A percentile compares a stretch with the other conserved stretches of the same genome.
phyloP scores from a whole-genome alignment of 441 rosid species.

The Mallotus repandus region DNA sequence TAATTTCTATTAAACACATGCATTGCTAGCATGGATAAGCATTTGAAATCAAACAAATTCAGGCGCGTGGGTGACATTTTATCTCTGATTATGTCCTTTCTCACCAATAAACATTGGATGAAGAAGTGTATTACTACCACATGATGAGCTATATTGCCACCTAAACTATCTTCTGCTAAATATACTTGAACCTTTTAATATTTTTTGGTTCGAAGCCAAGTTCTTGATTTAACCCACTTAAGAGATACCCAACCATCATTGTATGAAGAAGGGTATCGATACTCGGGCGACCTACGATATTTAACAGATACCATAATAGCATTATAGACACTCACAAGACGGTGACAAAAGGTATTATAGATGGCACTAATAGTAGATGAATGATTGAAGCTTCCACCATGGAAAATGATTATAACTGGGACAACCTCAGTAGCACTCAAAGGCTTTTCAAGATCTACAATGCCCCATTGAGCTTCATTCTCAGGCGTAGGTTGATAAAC shows the following conservation, averaged over 20 bases:
- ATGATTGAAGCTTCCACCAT: slow-evolving; percentile 96
- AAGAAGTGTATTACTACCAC: slow-evolving; percentile 54
- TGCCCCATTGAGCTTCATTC: slow-evolving; percentile 46
- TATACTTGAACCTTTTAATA: slow-evolving; percentile 71
- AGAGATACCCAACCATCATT: slow-evolving; percentile 98
- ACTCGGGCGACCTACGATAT: slow-evolving; percentile 88
- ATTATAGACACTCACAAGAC: slow-evolving; percentile 60
- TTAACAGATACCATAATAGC: slow-evolving; percentile 88
- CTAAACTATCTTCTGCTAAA: slow-evolving; percentile 92
- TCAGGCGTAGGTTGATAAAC: slow-evolving; percentile 49
- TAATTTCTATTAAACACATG: too few relatives aligned
- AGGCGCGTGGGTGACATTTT: too few relatives aligned
- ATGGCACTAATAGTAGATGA: slow-evolving; percentile 92
- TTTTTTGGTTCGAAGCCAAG: slow-evolving; percentile 80
- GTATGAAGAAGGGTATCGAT: slow-evolving; percentile 80
- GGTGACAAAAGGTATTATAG: slow-evolving; percentile 91
- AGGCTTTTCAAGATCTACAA: slow-evolving; percentile 55
- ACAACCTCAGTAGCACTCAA: slow-evolving; percentile 64
- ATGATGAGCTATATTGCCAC: slow-evolving; percentile 92
- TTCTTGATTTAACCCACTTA: slow-evolving; percentile 82
- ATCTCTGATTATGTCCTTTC: too few relatives aligned
- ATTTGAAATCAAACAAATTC: too few relatives aligned
- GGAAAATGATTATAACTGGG: slow-evolving; percentile 88
- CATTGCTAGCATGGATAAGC: too few relatives aligned
- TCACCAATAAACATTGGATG: too few relatives aligned